These are phyloP conservation scores for Komagataella populi DNA, from an alignment of 805 yeast species.

Conservation along the genomic window DNA sequence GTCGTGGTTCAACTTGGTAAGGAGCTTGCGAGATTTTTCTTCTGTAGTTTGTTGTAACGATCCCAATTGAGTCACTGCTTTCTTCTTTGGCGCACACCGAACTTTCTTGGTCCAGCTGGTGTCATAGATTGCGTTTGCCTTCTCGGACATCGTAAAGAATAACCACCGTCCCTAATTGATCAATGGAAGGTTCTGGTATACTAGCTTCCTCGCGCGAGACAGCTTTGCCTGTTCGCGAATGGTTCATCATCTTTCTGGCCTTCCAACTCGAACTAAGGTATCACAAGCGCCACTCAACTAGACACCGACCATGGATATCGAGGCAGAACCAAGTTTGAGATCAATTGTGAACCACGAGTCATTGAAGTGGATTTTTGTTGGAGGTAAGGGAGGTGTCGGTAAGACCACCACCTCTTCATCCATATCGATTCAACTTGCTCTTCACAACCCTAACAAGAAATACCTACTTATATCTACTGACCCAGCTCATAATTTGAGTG, in stretches of 20 bases:
- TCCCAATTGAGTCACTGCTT: not conserved
- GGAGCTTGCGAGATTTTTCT: not conserved
- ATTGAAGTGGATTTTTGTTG: slow-evolving; percentile 94
- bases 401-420: slow-evolving; percentile 96
- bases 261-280: not conserved
- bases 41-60: not conserved
- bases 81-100: not conserved
- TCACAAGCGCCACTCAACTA: not conserved
- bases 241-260: not conserved
- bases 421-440: slow-evolving; percentile 85
- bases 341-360: slow-evolving; percentile 50
- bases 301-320: slow-evolving; percentile 28
- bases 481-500: slow-evolving; percentile 96
- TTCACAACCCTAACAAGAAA: slow-evolving; percentile 63
- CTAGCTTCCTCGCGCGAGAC: not conserved
- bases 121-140: not conserved
- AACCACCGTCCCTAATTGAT: not conserved
- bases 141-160: not conserved
- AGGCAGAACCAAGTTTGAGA: slow-evolving; percentile 59
- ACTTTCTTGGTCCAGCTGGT: not conserved
- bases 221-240: not conserved
- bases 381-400: slow-evolving; percentile 99
- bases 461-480: slow-evolving; percentile 90
- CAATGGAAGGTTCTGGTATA: not conserved
- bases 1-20: not conserved